phyloP scores from a whole-genome alignment of 805 yeast genomes.

The Saturnispora serradocipensis region DNA sequence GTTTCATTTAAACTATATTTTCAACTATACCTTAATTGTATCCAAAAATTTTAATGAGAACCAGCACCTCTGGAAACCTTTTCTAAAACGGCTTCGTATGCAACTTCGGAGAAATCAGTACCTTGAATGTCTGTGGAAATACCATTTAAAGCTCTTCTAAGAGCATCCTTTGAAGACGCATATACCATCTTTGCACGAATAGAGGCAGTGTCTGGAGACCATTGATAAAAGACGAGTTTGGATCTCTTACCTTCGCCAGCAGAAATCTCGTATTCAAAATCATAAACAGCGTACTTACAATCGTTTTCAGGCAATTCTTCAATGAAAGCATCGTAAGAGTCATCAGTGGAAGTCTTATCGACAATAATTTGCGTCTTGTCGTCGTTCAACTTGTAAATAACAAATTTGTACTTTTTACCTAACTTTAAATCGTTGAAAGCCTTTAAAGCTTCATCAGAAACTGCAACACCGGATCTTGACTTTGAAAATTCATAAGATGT shows the following conservation, averaged over 20 bases:
- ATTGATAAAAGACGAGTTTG: conserved; percentile 66
- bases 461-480: conserved; percentile 50
- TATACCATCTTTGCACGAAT: conserved; percentile 95
- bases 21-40: background rate
- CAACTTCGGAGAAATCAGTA: conserved; percentile 95
- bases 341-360: conserved; percentile 67
- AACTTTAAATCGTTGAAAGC: conserved; percentile 95
- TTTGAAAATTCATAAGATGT: background rate
- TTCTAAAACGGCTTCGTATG: conserved; percentile 86
- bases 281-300: conserved; percentile 93
- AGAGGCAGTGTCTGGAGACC: conserved; percentile 98
- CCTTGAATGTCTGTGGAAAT: conserved; percentile 93
- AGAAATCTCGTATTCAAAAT: conserved; percentile 87
- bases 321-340: conserved; percentile 76
- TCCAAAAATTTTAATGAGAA: conserved; percentile 32
- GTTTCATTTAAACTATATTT: background rate
- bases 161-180: conserved; percentile 96
- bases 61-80: conserved; percentile 80
- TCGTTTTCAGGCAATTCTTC: conserved; percentile 90
- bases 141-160: conserved; percentile 96
- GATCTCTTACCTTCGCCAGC: conserved; percentile 87
- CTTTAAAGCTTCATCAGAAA: conserved; percentile 75
- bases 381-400: conserved; percentile 74
- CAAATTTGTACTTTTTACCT: conserved; percentile 80
- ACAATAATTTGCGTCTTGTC: conserved; percentile 85